phyloP scores from a whole-genome alignment of 768 basidiomycete species.

The Grammothele lineata region DNA sequence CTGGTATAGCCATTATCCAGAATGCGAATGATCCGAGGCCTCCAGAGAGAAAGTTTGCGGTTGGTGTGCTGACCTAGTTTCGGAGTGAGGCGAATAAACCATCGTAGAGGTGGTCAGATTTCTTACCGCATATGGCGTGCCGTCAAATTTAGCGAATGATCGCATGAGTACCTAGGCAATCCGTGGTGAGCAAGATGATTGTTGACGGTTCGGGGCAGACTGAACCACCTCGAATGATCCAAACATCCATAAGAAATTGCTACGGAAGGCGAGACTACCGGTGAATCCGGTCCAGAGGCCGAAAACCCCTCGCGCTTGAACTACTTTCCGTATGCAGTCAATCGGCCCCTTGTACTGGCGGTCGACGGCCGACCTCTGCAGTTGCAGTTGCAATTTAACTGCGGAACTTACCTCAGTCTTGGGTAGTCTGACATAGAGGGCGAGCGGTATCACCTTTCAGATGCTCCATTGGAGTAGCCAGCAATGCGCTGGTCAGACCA shows the following conservation, averaged over 20 bases:
- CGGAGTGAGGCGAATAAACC: no score
- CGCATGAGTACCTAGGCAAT: slow-evolving; percentile 55
- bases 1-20: slow-evolving; percentile 67
- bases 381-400: slow-evolving; percentile 68
- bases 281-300: slow-evolving; percentile 78
- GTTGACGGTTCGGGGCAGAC: background rate
- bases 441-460: slow-evolving; percentile 46
- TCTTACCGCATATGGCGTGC: slow-evolving; percentile 58
- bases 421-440: background rate
- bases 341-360: slow-evolving; percentile 62
- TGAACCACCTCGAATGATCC: slow-evolving; percentile 60
- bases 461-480: slow-evolving; percentile 76
- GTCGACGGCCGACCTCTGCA: slow-evolving; percentile 44
- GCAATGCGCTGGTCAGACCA: slow-evolving; percentile 63
- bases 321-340: slow-evolving; percentile 62
- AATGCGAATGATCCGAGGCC: slow-evolving; percentile 59
- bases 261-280: slow-evolving; percentile 67
- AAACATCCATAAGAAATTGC: slow-evolving; percentile 81
- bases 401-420: background rate
- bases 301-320: slow-evolving; percentile 52
- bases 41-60: slow-evolving; percentile 63
- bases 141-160: slow-evolving; percentile 47
- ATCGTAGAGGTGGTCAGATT: no score
- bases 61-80: slow-evolving; percentile 57
- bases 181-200: background rate